These are phyloP conservation scores for Curvularia eragrostidis DNA, from an alignment of 2,329 filamentous ascomycete species.

Conservation along the genomic window DNA sequence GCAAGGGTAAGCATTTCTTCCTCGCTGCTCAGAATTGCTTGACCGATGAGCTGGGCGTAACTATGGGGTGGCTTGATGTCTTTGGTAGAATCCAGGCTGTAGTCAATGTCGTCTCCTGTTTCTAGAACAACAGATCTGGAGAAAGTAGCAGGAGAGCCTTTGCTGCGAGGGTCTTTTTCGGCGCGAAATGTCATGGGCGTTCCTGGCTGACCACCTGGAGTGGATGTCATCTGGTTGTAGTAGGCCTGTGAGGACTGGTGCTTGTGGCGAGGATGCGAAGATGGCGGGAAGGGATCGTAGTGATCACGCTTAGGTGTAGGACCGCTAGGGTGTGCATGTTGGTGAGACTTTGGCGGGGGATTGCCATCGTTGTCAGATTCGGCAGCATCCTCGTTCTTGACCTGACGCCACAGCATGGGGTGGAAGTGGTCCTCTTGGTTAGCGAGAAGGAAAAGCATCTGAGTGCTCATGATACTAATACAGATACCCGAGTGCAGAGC, in stretches of 20 bases:
- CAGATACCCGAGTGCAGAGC: slow-evolving; percentile 84
- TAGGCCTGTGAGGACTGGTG: slow-evolving; percentile 41
- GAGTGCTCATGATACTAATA: slow-evolving; percentile 87
- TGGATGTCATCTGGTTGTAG: slow-evolving; percentile 46
- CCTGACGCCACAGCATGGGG: slow-evolving; percentile 69
- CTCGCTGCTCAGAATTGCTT: slow-evolving; percentile 85
- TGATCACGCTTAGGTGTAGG: slow-evolving; percentile 48
- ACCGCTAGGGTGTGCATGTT: slow-evolving; percentile 42
- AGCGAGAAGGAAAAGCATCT: slow-evolving; percentile 99
- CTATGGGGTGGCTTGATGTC: slow-evolving; percentile 96
- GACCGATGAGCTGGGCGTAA: slow-evolving; percentile 95
- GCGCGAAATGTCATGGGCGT: slow-evolving; percentile 48
- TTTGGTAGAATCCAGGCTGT: slow-evolving; percentile 81
- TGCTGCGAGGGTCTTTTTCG: slow-evolving; percentile 45
- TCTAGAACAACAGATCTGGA: slow-evolving; percentile 60
- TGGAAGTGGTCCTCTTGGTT: slow-evolving; percentile 74
- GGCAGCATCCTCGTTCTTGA: slow-evolving; percentile 51
- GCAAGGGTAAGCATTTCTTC: slow-evolving; percentile 90
- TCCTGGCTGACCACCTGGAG: slow-evolving; percentile 43
- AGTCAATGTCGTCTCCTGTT: slow-evolving; percentile 68
- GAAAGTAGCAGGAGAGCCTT: slow-evolving; percentile 57
- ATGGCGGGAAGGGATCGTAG: slow-evolving; percentile 49
- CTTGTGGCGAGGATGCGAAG: slow-evolving; percentile 44
- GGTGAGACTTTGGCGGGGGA: slow-evolving; percentile 40
- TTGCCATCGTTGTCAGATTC: slow-evolving; percentile 51